A percentile compares a stretch with the other conserved stretches of the same genome.
These are phyloP conservation scores for Sclerotinia subarctica DNA, from an alignment of 2,329 filamentous ascomycete genomes.

Conservation along the genomic window DNA sequence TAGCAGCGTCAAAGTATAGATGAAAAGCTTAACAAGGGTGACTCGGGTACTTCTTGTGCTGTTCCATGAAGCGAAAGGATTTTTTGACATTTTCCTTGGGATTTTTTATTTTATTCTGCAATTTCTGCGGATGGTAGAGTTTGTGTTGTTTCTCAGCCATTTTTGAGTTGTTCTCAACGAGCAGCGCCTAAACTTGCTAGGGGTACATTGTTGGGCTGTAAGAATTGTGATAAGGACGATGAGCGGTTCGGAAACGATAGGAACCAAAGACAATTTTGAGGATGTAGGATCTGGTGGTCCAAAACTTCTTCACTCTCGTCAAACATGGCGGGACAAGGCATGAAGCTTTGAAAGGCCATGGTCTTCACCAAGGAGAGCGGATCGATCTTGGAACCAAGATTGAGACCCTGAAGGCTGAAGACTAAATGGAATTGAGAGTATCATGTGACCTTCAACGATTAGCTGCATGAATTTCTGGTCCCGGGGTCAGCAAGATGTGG, in stretches of 20 bases:
- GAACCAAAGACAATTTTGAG: not conserved
- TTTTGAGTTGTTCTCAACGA: not conserved
- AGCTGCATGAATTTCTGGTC: not conserved
- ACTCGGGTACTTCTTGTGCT: not conserved
- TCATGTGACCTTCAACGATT: not conserved
- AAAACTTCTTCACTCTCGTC: not conserved
- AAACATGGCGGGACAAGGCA: not conserved
- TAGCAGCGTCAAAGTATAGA: constrained; percentile 13
- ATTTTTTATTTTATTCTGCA: not conserved
- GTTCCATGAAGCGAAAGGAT: not conserved
- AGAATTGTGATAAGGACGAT: not conserved
- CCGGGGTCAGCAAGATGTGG: not conserved
- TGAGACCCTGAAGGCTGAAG: not conserved
- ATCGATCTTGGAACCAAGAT: not conserved
- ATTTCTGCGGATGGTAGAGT: not conserved
- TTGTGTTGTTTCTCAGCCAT: not conserved
- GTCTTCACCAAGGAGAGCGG: not conserved
- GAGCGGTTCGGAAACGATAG: constrained; percentile 1
- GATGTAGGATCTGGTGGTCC: not conserved
- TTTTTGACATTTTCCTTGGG: not conserved
- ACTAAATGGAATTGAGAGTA: not conserved
- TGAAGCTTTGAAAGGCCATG: not conserved
- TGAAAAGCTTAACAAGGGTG: not conserved
- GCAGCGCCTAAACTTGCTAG: constrained; percentile 6
- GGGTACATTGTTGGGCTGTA: constrained; percentile 2